Evolutionary conservation across 2,329 filamentous ascomycete genomes (phyloP), one percentile per base, ranked within the genome.

Genomic region (Fusarium clavum): DNA sequence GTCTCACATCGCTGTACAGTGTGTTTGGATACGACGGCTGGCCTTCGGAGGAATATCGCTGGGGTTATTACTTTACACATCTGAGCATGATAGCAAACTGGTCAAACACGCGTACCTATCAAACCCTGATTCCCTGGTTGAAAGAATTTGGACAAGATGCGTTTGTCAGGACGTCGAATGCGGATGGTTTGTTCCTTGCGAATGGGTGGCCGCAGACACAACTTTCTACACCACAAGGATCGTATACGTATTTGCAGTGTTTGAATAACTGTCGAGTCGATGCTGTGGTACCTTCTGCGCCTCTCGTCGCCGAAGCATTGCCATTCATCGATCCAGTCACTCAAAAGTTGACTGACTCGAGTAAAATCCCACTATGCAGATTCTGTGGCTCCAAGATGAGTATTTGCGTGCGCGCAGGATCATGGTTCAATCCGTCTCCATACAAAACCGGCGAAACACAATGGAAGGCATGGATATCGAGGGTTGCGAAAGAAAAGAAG

Each of bases 31-130:
- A 67, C 2, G 43, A 52, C 0, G 51, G 12, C 0, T 75, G 73
- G 73, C 58, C 71, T 5, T 66, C 73, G 1, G 73, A 75, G n/a
- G 59, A 70, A 27, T 54, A 75, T 32, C 61, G 69, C 6, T 75
- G 73, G 73, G 73, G 73, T 0, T 75, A 75, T 24, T 75, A 44
- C 58, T 75, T 75, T 6, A 75, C 71, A 0, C 73, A 75, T 12
- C 3, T 75, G 2, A 70, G 73, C n/a, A 70, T 75, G 73, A 54
- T 75, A 3, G 30, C 62, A 1, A 57, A 56, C 3, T 75, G 73
- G 73, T 64, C 71, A 8, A 57, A 58, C 1, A 71, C 67, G 1
- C 51, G 58, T 0, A 68, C 67, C 5, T 75, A 75, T 47, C 61
- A 60, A 8, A 12, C 9, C 3, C 14, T 75, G 3, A 27, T 74